phyloP scores from a whole-genome alignment of 75 land plant species.

The Pinus tabuliformis region DNA sequence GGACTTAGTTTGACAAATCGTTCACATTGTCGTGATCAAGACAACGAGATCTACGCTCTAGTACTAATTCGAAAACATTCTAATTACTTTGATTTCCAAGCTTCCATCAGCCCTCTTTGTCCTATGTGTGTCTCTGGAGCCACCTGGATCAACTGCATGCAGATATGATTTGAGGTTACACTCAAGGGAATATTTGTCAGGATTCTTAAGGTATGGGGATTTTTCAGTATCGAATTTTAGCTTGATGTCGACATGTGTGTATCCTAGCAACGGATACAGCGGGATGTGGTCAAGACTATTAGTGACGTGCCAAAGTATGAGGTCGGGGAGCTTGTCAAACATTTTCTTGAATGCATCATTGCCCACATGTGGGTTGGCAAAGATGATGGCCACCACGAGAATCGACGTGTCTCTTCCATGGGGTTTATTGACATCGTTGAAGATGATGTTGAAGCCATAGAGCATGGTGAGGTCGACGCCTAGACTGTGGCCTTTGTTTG shows the following conservation, averaged over 20 bases:
- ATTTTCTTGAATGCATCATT: constrained; percentile 19
- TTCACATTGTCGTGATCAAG: too few relatives aligned
- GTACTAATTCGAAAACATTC: too few relatives aligned
- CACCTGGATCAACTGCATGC: too few relatives aligned
- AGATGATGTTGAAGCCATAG: constrained; percentile 28
- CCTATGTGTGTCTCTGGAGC: too few relatives aligned
- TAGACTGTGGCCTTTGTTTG: constrained; percentile 36
- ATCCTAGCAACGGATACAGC: constrained; percentile 14
- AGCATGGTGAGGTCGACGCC: constrained; percentile 25
- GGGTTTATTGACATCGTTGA: constrained; percentile 9
- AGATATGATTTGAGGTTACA: constrained; percentile 12
- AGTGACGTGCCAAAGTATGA: constrained; percentile 20
- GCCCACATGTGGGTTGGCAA: constrained; percentile 26
- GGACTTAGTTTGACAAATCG: too few relatives aligned
- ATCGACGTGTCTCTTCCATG: background rate
- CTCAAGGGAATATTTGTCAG: background rate
- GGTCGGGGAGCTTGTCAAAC: constrained; percentile 13
- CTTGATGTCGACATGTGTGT: constrained; percentile 24
- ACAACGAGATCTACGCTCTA: too few relatives aligned
- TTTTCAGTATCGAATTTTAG: constrained; percentile 6
- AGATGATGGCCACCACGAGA: constrained; percentile 21
- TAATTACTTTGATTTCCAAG: too few relatives aligned
- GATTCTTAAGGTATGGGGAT: constrained; percentile 14
- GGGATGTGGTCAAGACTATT: constrained; percentile 21
- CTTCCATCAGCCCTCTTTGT: too few relatives aligned